Evolutionary conservation across 1,284 basidiomycete species (phyloP), one percentile per base, ranked within the genome.

Genomic region (Cutaneotrichosporon dermatis): DNA sequence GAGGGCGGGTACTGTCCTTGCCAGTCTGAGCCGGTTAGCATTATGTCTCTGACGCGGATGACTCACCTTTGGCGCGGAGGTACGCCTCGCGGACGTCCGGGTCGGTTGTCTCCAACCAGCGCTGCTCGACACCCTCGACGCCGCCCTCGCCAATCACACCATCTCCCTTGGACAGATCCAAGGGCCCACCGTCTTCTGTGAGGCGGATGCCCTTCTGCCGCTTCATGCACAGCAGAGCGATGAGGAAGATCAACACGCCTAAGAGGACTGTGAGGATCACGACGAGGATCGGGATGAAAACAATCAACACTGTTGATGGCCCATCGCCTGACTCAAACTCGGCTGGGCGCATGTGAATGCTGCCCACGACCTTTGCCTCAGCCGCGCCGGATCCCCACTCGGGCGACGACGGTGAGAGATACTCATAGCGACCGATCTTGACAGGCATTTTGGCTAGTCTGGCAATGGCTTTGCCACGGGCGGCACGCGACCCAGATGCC

Each of bases 211-310:
- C 88, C 55, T 89, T 84, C 61, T 89, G 84, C 62, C 87, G 83
- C 63, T 89, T 85, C 67, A 95, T 83, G 62, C 93, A 82, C 69
- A 96, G 82, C 58, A 94, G 85, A 69, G 89, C 92, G 68, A 94
- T 80, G 52, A 95, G 84, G 79, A 96, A 94, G 62, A 93, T 82
- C 51, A 96, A 83, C 61, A 96, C 85, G 49, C 98, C 86, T 75
- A 98, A 89, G 60, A 99, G 85, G 66, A 99, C 88, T 1, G 92
- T 93, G 39, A 90, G 88, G 52, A 97, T 84, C 50, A 99, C 87
- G 76, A 96, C 89, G 72, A 96, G 85, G 60, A 96, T 84, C 34
- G 93, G 93, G 9, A 97, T 73, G 55, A 76, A 72, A 9, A 76
- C 59, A 52, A 77, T 63, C 6, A 76, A 55, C 25, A 74, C 36